Conservation (phyloP, 1,139 yeast genomes). For the Wickerhamomyces sp. region DNA sequence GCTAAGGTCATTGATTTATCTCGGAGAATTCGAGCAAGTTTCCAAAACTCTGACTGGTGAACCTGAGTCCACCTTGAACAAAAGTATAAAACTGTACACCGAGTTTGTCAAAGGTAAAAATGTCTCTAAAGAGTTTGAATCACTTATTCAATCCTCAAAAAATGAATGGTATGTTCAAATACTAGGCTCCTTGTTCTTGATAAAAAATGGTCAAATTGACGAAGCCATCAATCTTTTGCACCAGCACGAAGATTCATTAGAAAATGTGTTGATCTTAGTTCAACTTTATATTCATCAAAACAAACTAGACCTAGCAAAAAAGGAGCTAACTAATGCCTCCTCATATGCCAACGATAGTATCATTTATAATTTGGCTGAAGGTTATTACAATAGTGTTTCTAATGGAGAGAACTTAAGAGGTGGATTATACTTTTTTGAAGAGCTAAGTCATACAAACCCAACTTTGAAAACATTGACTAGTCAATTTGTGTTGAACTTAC, state of each 20-base stretch:
- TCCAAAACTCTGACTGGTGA: not conserved
- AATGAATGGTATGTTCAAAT: conserved; percentile 13
- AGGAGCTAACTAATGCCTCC: conserved; percentile 14
- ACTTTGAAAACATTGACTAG: conserved; percentile 47
- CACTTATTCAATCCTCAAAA: conserved; percentile 7
- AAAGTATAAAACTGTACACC: conserved; percentile 11
- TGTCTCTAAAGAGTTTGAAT: conserved; percentile 12
- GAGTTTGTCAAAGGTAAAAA: conserved; percentile 10
- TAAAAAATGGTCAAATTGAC: conserved; percentile 10
- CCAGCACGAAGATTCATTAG: conserved; percentile 16
- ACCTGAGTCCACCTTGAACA: conserved; percentile 3
- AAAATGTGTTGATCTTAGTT: conserved; percentile 18
- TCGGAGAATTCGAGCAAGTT: conserved; percentile 10
- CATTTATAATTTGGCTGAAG: conserved; percentile 63
- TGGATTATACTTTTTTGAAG: conserved; percentile 71
- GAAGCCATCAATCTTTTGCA: conserved; percentile 18
- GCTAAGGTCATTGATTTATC: conserved; percentile 14
- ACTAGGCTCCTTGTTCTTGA: conserved; percentile 19
- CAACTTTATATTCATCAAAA: conserved; percentile 16
- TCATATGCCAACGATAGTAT: conserved; percentile 62
- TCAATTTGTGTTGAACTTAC: conserved; percentile 41
- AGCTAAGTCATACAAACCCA: conserved; percentile 48
- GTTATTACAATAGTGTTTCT: conserved; percentile 53
- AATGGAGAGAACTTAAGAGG: conserved; percentile 59
- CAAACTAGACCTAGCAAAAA: conserved; percentile 16